phyloP scores from a whole-genome alignment of 352 stramenopile genomes.

The Blastocystis sp. region DNA sequence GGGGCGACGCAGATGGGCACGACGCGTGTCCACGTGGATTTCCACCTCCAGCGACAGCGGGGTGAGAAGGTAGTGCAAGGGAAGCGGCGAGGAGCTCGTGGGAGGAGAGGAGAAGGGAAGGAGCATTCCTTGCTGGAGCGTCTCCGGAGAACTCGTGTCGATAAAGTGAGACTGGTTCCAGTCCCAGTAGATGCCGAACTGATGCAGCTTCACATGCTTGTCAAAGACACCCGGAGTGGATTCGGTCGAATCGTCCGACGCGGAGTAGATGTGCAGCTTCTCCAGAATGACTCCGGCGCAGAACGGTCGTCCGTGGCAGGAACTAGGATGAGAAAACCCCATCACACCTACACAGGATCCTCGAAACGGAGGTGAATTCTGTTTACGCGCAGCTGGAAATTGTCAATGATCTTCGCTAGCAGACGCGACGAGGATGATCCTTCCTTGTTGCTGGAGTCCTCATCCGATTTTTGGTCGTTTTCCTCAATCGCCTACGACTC shows the following conservation, averaged over 20 bases:
- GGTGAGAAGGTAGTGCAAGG: not conserved
- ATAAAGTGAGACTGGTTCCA: not conserved
- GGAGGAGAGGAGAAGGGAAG: not conserved
- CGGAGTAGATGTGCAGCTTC: constrained; percentile 9
- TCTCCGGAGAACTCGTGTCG: not conserved
- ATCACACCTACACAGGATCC: not conserved
- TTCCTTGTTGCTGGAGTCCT: not conserved
- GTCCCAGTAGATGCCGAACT: constrained; percentile 50
- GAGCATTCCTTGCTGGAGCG: not conserved
- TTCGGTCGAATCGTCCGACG: not conserved
- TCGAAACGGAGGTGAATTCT: constrained; percentile 47
- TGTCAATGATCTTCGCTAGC: constrained; percentile 53
- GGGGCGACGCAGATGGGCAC: not conserved
- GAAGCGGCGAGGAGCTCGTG: not conserved
- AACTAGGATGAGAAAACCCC: not conserved
- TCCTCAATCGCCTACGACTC: constrained; percentile 15
- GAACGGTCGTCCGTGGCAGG: not conserved
- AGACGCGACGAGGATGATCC: not conserved
- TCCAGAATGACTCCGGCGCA: constrained; percentile 20
- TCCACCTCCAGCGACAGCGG: constrained; percentile 6
- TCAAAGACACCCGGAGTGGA: not conserved
- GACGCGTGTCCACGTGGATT: constrained; percentile 7
- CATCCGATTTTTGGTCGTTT: not conserved
- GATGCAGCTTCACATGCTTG: constrained; percentile 31
- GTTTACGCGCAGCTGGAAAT: constrained; percentile 32